A percentile compares a stretch with the other conserved stretches of the same genome.
These are phyloP conservation scores for Barnettozyma sp. DNA, from an alignment of 805 yeast genomes.

Conservation along the genomic window DNA sequence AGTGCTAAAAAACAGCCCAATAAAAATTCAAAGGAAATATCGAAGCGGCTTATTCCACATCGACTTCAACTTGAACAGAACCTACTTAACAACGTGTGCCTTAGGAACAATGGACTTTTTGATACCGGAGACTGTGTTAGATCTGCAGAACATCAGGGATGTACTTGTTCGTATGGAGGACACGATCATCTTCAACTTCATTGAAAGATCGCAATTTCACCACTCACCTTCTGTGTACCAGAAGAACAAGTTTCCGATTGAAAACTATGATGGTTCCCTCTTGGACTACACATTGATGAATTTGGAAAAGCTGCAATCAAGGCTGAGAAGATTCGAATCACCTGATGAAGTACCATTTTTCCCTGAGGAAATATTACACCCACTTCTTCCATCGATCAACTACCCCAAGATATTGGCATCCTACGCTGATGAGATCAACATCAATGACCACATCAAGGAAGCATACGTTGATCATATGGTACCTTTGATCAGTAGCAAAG, in stretches of 20 bases:
- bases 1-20: too few species aligned
- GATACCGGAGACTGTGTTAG: slow-evolving; percentile 74
- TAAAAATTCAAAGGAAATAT: too few species aligned
- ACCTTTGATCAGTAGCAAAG: slow-evolving; percentile 59
- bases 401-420: slow-evolving; percentile 77
- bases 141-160: slow-evolving; percentile 74
- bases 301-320: slow-evolving; percentile 68
- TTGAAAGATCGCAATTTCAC: slow-evolving; percentile 87
- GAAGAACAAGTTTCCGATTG: slow-evolving; percentile 48
- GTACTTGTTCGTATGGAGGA: slow-evolving; percentile 92
- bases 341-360: slow-evolving; percentile 93
- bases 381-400: slow-evolving; percentile 72
- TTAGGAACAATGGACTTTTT: slow-evolving; percentile 94
- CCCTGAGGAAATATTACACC: slow-evolving; percentile 54
- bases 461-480: slow-evolving; percentile 69
- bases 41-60: too few species aligned
- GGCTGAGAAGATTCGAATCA: slow-evolving; percentile 82
- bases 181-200: slow-evolving; percentile 84
- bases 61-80: too few species aligned
- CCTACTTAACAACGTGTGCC: too few species aligned
- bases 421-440: slow-evolving; percentile 67
- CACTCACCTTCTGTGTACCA: slow-evolving; percentile 71
- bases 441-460: slow-evolving; percentile 59
- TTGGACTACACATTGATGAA: slow-evolving; percentile 80
- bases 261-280: slow-evolving; percentile 70